These are phyloP conservation scores for Fomitiporia mediterranea DNA, from an alignment of 1,284 basidiomycete genomes.

Conservation along the genomic window DNA sequence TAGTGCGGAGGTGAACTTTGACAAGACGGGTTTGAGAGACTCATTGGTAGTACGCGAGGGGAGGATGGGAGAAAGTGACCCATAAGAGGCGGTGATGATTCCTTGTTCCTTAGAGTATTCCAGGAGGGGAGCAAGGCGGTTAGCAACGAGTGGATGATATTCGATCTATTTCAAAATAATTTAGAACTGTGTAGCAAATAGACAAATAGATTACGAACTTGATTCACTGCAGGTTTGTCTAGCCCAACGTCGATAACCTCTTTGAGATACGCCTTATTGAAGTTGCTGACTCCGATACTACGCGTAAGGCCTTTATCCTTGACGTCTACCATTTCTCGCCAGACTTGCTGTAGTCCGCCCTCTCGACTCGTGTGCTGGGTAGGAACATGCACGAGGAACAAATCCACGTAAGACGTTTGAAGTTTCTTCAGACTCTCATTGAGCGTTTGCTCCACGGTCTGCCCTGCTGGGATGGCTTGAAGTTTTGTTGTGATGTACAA, in stretches of 20 bases:
- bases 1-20: slow-evolving; percentile 43
- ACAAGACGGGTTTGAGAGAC: slow-evolving; percentile 40
- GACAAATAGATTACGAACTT: slow-evolving; percentile 40
- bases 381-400: slow-evolving; percentile 74
- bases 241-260: slow-evolving; percentile 55
- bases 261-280: slow-evolving; percentile 60
- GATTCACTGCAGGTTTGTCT: slow-evolving; percentile 65
- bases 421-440: slow-evolving; percentile 56
- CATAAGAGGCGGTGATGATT: slow-evolving; percentile 68
- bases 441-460: slow-evolving; percentile 49
- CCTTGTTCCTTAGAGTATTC: slow-evolving; percentile 52
- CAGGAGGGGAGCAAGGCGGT: slow-evolving; percentile 49
- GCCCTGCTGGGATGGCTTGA: slow-evolving; percentile 31
- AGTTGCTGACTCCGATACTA: slow-evolving; percentile 86
- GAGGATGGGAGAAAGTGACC: slow-evolving; percentile 55
- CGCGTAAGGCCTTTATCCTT: slow-evolving; percentile 64
- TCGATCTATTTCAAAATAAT: slow-evolving; percentile 55
- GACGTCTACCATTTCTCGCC: slow-evolving; percentile 70
- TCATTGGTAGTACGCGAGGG: slow-evolving; percentile 51
- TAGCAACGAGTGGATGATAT: slow-evolving; percentile 75
- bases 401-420: slow-evolving; percentile 64
- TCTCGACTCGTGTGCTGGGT: slow-evolving; percentile 26
- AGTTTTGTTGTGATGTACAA: slow-evolving; percentile 71
- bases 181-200: not conserved
- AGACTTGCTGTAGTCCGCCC: slow-evolving; percentile 50